Evolutionary conservation across 2,329 filamentous ascomycete genomes (phyloP).

Genomic region (Blastomyces percursus): DNA sequence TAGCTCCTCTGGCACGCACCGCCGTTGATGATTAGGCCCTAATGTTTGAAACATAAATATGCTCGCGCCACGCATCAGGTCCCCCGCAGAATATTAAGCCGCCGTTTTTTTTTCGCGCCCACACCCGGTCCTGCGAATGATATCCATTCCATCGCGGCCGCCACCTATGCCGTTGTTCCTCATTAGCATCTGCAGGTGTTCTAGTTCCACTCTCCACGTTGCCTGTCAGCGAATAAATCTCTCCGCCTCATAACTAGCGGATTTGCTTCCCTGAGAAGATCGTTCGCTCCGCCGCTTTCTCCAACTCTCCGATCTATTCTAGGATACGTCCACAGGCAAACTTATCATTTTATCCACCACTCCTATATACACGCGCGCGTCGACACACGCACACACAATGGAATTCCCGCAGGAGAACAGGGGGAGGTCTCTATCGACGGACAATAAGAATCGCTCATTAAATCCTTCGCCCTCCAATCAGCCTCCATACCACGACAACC

Average conservation of each 20-base stretch:
- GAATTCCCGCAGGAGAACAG: slow-evolving; percentile 21
- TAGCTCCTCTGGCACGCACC: neutral
- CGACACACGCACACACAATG: slow-evolving; percentile 2
- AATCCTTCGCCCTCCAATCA: slow-evolving; percentile 35
- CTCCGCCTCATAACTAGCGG: neutral
- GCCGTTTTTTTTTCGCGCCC: neutral
- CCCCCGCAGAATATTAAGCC: neutral
- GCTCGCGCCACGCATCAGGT: neutral
- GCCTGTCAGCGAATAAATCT: neutral
- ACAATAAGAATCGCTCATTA: slow-evolving; percentile 31
- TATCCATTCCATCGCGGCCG: neutral
- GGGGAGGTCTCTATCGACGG: slow-evolving; percentile 28
- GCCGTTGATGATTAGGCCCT: neutral
- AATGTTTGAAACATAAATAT: neutral
- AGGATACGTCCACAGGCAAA: neutral
- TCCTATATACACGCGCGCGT: neutral
- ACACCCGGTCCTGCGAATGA: neutral
- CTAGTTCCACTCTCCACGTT: neutral
- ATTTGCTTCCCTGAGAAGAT: neutral
- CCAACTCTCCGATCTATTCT: neutral
- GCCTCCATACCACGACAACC: slow-evolving; percentile 26
- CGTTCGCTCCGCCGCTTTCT: neutral
- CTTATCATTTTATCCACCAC: neutral
- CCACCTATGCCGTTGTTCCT: neutral
- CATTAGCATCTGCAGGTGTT: neutral